Evolutionary conservation across 306 rosid genomes (phyloP), one percentile per base, ranked within the genome.

Genomic region (Mimosa bimucronata): DNA sequence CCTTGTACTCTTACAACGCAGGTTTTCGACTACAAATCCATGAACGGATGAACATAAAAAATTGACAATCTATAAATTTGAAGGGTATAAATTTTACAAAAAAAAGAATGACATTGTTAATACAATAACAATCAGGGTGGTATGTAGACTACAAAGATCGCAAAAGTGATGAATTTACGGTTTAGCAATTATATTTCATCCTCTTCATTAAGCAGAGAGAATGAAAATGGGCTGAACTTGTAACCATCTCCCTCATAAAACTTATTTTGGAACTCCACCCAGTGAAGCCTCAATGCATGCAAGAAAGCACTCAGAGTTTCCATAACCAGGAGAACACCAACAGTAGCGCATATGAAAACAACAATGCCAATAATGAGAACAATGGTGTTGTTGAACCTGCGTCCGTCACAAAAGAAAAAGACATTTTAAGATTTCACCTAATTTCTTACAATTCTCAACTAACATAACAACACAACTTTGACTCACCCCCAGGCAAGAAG

Each of bases 201-300:
- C 37, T 88, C 98, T 9, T 88, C 89, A 1, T 73, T 80, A 29
- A 86, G 81, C 44, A 83, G 76, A 8, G 88, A 40, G n/a, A 93
- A 91, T 69, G 97, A 86, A 85, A 85, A 93, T 3, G 99, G 99
- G 34, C 40, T 50, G 84, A 95, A 95, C 90, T 88, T 95, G 86
- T 88, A 90, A 46, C 98, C 99, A 67, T 93, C 96, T 80, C 98
- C 99, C 80, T 90, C 93, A 7, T 95, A 95, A 73, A 95, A 95
- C 87, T 93, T 95, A 90, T 93, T 93, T 78, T 93, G 99, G 74
- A 93, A 95, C 86, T 95, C 98, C 55, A 93, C 97, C 99, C 98
- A 95, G 83, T 93, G 99, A 87, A 93, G 99, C 34, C 98, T 94
- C 85, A 95, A 73, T 10, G 99, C 98, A 68, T 95, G 99, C 81